Evolutionary conservation across 768 basidiomycete species (phyloP).

Genomic region (Auricularia sp.): DNA sequence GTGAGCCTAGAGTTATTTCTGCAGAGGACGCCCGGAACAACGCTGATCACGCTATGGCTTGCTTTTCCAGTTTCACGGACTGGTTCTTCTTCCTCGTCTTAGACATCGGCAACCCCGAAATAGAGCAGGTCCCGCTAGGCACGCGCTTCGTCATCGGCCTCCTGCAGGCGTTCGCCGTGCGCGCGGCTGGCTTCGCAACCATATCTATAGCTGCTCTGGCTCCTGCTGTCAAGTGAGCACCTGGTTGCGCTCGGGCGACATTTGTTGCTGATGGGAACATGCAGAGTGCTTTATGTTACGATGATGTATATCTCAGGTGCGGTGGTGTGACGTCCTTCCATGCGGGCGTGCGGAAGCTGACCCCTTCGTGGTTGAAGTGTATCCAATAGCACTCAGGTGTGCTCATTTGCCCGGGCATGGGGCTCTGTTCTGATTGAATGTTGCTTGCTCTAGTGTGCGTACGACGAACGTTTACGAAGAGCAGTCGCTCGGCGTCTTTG

Average conservation of each 20-base stretch:
- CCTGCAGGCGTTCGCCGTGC: constrained; percentile 70
- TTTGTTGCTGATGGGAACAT: neutral
- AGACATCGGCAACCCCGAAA: constrained; percentile 68
- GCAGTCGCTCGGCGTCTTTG: constrained; percentile 74
- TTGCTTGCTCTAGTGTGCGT: constrained; percentile 51
- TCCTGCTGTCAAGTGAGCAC: constrained; percentile 74
- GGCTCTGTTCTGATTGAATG: neutral
- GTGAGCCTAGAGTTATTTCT: constrained; percentile 32
- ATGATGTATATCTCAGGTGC: constrained; percentile 95
- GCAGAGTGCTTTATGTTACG: constrained; percentile 72
- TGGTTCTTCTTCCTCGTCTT: constrained; percentile 86
- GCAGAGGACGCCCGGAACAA: neutral
- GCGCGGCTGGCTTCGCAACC: constrained; percentile 81
- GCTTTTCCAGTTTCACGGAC: constrained; percentile 51
- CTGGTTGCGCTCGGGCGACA: neutral
- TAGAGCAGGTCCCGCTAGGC: constrained; percentile 60
- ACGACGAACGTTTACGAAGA: constrained; percentile 91
- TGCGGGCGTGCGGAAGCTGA: constrained; percentile 4
- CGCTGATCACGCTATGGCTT: neutral
- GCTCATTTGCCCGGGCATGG: constrained; percentile 8
- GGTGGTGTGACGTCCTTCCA: constrained; percentile 23
- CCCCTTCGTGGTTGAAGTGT: constrained; percentile 22
- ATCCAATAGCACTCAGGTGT: constrained; percentile 75
- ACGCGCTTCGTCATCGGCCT: constrained; percentile 64
- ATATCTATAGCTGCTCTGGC: constrained; percentile 65